phyloP scores from a whole-genome alignment of 192 early-diverging fungal genomes.

The Coemansia pectinata region DNA sequence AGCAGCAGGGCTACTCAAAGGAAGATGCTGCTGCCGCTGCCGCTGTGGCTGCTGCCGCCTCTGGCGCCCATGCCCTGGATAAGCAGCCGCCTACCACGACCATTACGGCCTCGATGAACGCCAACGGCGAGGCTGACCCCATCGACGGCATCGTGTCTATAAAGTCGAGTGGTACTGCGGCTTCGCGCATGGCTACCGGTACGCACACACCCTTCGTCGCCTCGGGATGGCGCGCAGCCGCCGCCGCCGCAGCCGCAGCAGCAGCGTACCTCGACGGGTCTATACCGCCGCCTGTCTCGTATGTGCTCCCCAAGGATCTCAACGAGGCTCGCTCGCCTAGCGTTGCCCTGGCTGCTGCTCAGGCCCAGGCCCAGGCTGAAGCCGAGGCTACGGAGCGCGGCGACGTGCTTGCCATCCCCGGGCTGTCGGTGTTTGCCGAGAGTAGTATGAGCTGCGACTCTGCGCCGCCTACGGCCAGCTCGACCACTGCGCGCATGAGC shows the following conservation, averaged over 20 bases:
- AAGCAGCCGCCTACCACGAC: constrained; percentile 33
- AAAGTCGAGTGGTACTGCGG: constrained; percentile 26
- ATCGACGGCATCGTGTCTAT: constrained; percentile 56
- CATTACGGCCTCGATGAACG: constrained; percentile 53
- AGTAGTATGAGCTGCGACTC: neutral
- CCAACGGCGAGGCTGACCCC: constrained; percentile 52
- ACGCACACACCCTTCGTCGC: constrained; percentile 37
- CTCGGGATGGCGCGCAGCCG: constrained; percentile 35
- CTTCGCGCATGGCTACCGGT: constrained; percentile 39
- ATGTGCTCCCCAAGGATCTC: constrained; percentile 45
- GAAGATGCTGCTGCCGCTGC: constrained; percentile 45
- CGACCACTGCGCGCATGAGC: neutral
- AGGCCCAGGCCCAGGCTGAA: constrained; percentile 4
- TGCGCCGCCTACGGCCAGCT: neutral
- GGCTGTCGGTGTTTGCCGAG: neutral
- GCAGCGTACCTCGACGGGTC: constrained; percentile 36
- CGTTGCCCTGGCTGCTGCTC: constrained; percentile 21
- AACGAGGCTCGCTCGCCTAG: constrained; percentile 39
- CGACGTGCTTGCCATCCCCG: neutral
- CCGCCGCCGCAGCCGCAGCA: constrained; percentile 33
- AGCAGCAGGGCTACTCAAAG: constrained; percentile 55
- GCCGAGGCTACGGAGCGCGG: neutral
- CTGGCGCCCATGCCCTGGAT: constrained; percentile 8
- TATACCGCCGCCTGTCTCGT: constrained; percentile 18
- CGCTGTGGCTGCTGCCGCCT: constrained; percentile 38